These are phyloP conservation scores for Exophiala xenobiotica DNA, from an alignment of 2,329 filamentous ascomycete genomes.

Conservation along the genomic window DNA sequence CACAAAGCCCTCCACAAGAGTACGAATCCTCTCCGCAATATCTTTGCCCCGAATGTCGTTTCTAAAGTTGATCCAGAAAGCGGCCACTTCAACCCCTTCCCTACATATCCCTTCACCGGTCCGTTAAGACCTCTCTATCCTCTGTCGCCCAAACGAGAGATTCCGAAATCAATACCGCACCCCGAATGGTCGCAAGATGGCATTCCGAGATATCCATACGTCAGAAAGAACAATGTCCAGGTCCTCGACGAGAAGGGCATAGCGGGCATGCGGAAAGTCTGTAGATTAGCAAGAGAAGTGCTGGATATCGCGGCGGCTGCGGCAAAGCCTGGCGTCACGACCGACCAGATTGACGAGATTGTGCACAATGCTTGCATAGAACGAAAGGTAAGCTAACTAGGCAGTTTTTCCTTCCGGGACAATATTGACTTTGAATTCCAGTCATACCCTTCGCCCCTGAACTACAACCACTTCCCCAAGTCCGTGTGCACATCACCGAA, in stretches of 20 bases:
- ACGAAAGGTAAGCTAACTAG: constrained; percentile 80
- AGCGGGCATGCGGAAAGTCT: constrained; percentile 90
- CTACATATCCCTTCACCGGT: constrained; percentile 80
- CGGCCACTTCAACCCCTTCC: constrained; percentile 89
- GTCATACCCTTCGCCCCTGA: constrained; percentile 92
- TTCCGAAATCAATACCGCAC: constrained; percentile 76
- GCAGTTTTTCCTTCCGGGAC: too few relatives aligned
- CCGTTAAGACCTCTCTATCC: constrained; percentile 82
- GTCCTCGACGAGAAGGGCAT: constrained; percentile 77
- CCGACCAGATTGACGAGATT: constrained; percentile 90
- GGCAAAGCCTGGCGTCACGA: constrained; percentile 86
- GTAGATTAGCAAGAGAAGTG: constrained; percentile 81
- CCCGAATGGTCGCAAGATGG: constrained; percentile 89
- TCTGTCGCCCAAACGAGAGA: constrained; percentile 66
- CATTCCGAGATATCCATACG: constrained; percentile 66
- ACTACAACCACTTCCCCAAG: constrained; percentile 96
- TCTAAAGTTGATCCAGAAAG: constrained; percentile 91
- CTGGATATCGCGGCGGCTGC: constrained; percentile 86
- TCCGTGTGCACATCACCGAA: constrained; percentile 96
- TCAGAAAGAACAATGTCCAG: constrained; percentile 76
- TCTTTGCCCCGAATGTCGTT: constrained; percentile 76
- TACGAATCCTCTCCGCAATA: constrained; percentile 70
- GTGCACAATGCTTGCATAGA: constrained; percentile 95
- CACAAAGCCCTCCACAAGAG: constrained; percentile 86
- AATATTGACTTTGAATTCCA: too few relatives aligned